Evolutionary conservation across 441 rosid genomes (phyloP).

Genomic region (Erodium moschatum): DNA sequence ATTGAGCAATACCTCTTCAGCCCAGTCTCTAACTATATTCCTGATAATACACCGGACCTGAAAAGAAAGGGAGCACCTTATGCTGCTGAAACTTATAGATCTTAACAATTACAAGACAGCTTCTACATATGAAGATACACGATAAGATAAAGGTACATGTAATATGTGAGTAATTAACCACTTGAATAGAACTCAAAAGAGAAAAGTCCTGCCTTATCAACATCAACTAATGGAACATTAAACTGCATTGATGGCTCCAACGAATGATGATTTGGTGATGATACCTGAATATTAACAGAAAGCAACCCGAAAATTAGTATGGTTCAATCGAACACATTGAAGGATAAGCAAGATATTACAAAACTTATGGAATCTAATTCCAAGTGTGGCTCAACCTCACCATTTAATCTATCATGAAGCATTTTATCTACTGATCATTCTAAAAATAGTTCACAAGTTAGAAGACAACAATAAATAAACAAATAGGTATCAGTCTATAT

Average conservation of each 20-base stretch:
- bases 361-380: neutral
- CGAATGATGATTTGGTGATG: constrained; percentile 47
- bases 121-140: neutral
- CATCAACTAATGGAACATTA: constrained; percentile 86
- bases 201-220: constrained; percentile 65
- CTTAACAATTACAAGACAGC: neutral
- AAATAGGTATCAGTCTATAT: constrained; percentile 19
- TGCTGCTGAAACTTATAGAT: neutral
- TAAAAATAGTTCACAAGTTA: neutral
- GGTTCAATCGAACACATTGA: neutral
- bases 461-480: neutral
- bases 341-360: neutral
- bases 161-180: neutral
- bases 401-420: neutral
- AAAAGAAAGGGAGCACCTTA: constrained; percentile 16
- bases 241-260: constrained; percentile 61
- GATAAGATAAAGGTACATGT: neutral
- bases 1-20: constrained; percentile 60
- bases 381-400: neutral
- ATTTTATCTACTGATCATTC: neutral
- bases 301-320: constrained; percentile 10
- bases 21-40: constrained; percentile 98
- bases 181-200: neutral
- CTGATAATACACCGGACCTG: constrained; percentile 96
- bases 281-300: constrained; percentile 39